phyloP scores from a whole-genome alignment of 495 filamentous ascomycete species.

The Neurospora cerealis region DNA sequence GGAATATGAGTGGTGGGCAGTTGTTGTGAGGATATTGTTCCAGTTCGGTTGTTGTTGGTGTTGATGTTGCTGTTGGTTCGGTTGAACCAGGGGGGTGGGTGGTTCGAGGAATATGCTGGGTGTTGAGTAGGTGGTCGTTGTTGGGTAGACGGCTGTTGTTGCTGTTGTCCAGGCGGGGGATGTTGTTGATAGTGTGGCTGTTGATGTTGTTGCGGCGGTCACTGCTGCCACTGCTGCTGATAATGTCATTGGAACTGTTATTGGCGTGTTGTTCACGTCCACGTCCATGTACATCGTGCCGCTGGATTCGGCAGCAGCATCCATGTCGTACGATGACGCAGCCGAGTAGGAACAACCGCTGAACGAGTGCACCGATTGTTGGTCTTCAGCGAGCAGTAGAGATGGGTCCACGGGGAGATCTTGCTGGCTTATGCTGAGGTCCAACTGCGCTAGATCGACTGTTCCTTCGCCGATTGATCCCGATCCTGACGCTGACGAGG shows the following conservation, averaged over 20 bases:
- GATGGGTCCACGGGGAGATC: constrained; percentile 18
- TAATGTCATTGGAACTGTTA: constrained; percentile 8
- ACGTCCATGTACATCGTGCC: background rate
- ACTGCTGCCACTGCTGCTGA: background rate
- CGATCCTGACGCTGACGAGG: background rate
- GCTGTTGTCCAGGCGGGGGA: background rate
- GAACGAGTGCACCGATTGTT: constrained; percentile 12
- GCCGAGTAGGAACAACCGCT: constrained; percentile 11
- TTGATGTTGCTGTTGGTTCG: background rate
- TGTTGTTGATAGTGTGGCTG: background rate
- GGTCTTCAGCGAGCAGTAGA: constrained; percentile 11
- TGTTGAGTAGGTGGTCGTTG: background rate
- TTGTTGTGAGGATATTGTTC: background rate
- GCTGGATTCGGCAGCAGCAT: background rate
- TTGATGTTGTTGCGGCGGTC: background rate
- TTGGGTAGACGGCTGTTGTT: background rate
- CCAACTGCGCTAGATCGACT: background rate
- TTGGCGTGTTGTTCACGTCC: background rate
- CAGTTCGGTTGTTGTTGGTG: background rate
- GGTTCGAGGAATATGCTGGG: constrained; percentile 5
- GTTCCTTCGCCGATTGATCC: background rate
- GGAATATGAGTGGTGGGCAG: background rate
- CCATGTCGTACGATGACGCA: constrained; percentile 15
- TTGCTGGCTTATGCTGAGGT: constrained; percentile 4
- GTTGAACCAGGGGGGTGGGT: constrained; percentile 1